A percentile compares a stretch with the other conserved stretches of the same genome.
phyloP scores from a whole-genome alignment of 2,329 filamentous ascomycete genomes.

The Fusarium armeniacum region DNA sequence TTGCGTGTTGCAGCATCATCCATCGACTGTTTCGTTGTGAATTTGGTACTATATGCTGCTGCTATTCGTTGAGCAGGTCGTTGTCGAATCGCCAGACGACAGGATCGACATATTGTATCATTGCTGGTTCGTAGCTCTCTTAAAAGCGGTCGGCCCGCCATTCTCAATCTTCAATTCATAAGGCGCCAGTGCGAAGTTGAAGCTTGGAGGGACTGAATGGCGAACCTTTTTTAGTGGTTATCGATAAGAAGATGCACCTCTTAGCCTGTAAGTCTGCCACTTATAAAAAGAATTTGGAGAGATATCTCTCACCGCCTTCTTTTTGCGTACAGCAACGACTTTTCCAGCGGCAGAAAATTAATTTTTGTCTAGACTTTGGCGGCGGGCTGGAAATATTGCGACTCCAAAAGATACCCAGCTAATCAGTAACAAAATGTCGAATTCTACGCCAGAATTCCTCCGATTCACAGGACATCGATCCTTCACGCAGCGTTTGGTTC shows the following conservation, averaged over 20 bases:
- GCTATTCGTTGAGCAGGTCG: conserved; percentile 49
- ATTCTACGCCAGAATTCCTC: conserved; percentile 67
- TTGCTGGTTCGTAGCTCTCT: conserved; percentile 55
- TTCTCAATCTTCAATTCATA: conserved; percentile 51
- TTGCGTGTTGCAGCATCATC: conserved; percentile 42
- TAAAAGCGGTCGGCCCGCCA: conserved; percentile 56
- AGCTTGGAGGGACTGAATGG: conserved; percentile 21
- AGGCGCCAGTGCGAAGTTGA: conserved; percentile 13
- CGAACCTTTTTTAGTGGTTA: conserved; percentile 50
- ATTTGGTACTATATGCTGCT: conserved; percentile 53
- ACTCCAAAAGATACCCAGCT: conserved; percentile 44
- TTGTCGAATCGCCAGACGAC: conserved; percentile 52
- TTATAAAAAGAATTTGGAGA: conserved; percentile 12
- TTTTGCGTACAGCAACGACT: conserved; percentile 15
- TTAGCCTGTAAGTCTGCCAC: conserved; percentile 22
- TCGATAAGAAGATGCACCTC: conserved; percentile 52
- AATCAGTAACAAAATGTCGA: conserved; percentile 57
- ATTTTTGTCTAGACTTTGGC: conserved; percentile 50
- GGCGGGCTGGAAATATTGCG: conserved; percentile 39
- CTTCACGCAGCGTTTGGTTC: conserved; percentile 85
- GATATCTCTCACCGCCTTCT: conserved; percentile 52
- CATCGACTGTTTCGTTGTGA: conserved; percentile 32
- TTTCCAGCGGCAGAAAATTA: conserved; percentile 56
- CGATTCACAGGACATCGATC: conserved; percentile 88
- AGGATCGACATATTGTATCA: conserved; percentile 57